Conservation (phyloP, 2,329 filamentous ascomycete genomes). For the Alternaria panax region DNA sequence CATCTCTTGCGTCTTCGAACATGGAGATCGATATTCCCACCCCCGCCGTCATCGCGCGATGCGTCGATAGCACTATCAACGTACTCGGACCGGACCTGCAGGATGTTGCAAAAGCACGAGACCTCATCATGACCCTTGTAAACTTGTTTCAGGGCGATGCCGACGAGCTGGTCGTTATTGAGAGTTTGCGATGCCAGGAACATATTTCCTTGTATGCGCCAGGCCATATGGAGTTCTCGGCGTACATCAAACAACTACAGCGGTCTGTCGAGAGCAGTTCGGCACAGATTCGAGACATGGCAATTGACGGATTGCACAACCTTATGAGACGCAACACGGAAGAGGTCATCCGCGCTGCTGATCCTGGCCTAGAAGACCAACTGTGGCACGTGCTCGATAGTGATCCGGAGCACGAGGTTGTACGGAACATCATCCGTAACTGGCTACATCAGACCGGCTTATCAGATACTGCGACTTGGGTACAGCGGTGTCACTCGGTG, state of each 20-base stretch:
- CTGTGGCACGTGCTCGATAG: constrained; percentile 89
- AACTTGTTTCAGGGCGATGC: constrained; percentile 81
- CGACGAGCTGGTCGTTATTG: constrained; percentile 73
- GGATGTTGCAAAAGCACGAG: constrained; percentile 88
- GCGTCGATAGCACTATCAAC: constrained; percentile 94
- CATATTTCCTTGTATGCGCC: constrained; percentile 93
- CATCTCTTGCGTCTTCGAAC: constrained; percentile 84
- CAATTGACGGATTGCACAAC: constrained; percentile 88
- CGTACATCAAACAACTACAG: constrained; percentile 85
- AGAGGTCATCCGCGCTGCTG: constrained; percentile 78
- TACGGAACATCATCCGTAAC: constrained; percentile 87
- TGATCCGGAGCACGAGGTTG: constrained; percentile 75
- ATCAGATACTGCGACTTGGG: constrained; percentile 81
- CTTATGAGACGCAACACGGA: constrained; percentile 92
- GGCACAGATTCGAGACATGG: constrained; percentile 75
- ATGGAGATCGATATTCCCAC: constrained; percentile 86
- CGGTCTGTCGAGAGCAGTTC: constrained; percentile 75
- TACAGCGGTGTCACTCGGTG: constrained; percentile 85
- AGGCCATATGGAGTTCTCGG: constrained; percentile 80
- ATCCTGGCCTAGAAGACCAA: constrained; percentile 83
- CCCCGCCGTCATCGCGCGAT: constrained; percentile 81
- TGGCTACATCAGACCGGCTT: constrained; percentile 93
- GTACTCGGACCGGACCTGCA: constrained; percentile 95
- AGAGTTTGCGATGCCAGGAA: constrained; percentile 83
- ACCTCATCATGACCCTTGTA: constrained; percentile 87